These are phyloP conservation scores for Volvox africanus DNA, from an alignment of 139 green algal genomes.

Conservation along the genomic window DNA sequence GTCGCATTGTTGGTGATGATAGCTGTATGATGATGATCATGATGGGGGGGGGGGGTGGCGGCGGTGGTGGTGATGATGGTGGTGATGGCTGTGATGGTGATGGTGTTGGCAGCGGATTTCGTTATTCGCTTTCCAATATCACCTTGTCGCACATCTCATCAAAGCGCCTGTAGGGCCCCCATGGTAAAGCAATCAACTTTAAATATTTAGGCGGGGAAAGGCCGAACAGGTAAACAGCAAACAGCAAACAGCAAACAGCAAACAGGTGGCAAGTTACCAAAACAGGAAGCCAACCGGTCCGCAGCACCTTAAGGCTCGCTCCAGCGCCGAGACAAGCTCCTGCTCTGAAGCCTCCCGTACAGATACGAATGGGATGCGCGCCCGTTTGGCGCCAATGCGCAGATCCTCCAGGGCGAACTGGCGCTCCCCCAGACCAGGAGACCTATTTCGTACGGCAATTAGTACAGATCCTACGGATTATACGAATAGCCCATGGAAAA, in stretches of 20 bases:
- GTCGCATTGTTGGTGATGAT: too few relatives aligned
- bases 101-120: too few relatives aligned
- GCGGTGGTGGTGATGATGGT: too few relatives aligned
- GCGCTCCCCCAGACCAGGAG: not conserved
- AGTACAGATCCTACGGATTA: too few relatives aligned
- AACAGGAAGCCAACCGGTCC: not conserved
- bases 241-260: not conserved
- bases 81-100: too few relatives aligned
- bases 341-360: constrained; percentile 1
- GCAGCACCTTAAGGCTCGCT: not conserved
- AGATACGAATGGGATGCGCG: constrained; percentile 27
- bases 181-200: not conserved
- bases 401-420: constrained; percentile 33
- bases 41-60: too few relatives aligned
- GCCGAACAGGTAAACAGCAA: not conserved
- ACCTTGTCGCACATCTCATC: constrained; percentile 6
- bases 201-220: not conserved
- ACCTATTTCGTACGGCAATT: not conserved
- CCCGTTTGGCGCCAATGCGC: not conserved
- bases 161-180: not conserved
- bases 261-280: not conserved
- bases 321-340: constrained; percentile 6
- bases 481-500: too few relatives aligned
- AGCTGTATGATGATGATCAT: too few relatives aligned
- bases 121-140: not conserved